Percentiles rank a stretch among this genome's conserved stretches.
Evolutionary conservation across 2,329 filamentous ascomycete genomes (phyloP).

Genomic region (Waltergamsia citrina): DNA sequence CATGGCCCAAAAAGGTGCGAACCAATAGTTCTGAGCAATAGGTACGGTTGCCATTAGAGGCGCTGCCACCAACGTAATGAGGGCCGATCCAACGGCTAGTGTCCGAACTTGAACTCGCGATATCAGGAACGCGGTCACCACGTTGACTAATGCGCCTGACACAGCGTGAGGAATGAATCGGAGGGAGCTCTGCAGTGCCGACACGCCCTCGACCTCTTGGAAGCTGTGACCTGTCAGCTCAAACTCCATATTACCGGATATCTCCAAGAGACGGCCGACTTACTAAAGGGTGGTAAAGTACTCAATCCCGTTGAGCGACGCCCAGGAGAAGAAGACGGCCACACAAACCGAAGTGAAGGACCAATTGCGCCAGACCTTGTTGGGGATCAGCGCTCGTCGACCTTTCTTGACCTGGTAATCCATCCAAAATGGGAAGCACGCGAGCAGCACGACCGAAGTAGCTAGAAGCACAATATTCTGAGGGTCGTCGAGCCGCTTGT

Average conservation of each 20-base stretch:
- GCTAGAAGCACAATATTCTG: conserved; percentile 33
- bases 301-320: conserved; percentile 35
- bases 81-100: conserved; percentile 25
- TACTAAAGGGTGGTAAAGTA: conserved; percentile 38
- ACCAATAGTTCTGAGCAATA: conserved; percentile 40
- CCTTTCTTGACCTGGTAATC: conserved; percentile 32
- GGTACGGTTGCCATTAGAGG: conserved; percentile 44
- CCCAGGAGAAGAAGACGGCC: conserved; percentile 35
- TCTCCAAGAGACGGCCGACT: conserved; percentile 8
- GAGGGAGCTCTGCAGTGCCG: conserved; percentile 34
- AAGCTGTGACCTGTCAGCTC: conserved; percentile 23
- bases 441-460: conserved; percentile 30
- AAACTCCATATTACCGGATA: too few relatives aligned
- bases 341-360: conserved; percentile 46
- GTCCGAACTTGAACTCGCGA: conserved; percentile 25
- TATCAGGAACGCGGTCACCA: conserved; percentile 31
- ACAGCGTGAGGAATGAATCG: conserved; percentile 37
- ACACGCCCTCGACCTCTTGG: conserved; percentile 34
- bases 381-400: conserved; percentile 48
- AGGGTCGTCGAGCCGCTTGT: conserved; percentile 26
- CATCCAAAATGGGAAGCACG: conserved; percentile 45
- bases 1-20: conserved; percentile 30
- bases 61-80: conserved; percentile 35
- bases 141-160: conserved; percentile 29
- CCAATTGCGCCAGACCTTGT: conserved; percentile 46